Percentiles rank a stretch among this genome's conserved stretches.
These are phyloP conservation scores for Boletus tomentosulus DNA, from an alignment of 768 basidiomycete genomes.

Conservation along the genomic window DNA sequence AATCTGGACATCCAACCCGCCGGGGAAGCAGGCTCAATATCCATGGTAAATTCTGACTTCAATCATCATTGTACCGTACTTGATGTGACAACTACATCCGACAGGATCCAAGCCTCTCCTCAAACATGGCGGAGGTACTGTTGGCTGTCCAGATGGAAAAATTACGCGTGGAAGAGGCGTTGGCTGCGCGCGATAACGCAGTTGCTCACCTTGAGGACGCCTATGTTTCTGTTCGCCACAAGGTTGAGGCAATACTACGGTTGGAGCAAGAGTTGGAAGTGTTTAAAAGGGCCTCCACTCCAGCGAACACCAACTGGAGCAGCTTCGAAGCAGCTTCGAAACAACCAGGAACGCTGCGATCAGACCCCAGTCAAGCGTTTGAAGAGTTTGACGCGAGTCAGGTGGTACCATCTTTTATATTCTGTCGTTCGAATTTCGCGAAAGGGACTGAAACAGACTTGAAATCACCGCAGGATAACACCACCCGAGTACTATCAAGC, in stretches of 20 bases:
- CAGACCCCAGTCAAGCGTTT: neutral
- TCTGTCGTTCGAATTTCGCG: neutral
- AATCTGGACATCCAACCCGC: neutral
- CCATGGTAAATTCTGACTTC: conserved; percentile 11
- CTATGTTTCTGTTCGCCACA: conserved; percentile 57
- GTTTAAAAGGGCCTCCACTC: conserved; percentile 20
- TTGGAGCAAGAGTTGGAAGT: conserved; percentile 41
- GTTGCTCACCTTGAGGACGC: conserved; percentile 57
- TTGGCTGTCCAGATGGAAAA: conserved; percentile 53
- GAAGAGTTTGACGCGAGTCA: neutral
- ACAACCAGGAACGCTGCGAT: neutral
- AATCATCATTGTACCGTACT: neutral
- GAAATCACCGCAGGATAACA: neutral
- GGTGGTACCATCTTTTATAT: neutral
- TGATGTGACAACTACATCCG: neutral
- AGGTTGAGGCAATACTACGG: conserved; percentile 46
- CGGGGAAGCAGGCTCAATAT: neutral
- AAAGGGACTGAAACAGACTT: neutral
- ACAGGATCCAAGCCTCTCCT: conserved; percentile 10
- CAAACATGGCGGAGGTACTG: conserved; percentile 42
- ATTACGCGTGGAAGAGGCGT: conserved; percentile 50
- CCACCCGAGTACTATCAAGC: neutral
- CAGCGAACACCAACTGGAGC: conserved; percentile 14
- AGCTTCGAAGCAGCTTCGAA: neutral
- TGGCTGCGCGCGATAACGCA: conserved; percentile 59